A percentile compares a stretch with the other conserved stretches of the same genome.
Conservation (phyloP, 192 early-diverging fungal genomes). For the Coemansia sp. region DNA sequence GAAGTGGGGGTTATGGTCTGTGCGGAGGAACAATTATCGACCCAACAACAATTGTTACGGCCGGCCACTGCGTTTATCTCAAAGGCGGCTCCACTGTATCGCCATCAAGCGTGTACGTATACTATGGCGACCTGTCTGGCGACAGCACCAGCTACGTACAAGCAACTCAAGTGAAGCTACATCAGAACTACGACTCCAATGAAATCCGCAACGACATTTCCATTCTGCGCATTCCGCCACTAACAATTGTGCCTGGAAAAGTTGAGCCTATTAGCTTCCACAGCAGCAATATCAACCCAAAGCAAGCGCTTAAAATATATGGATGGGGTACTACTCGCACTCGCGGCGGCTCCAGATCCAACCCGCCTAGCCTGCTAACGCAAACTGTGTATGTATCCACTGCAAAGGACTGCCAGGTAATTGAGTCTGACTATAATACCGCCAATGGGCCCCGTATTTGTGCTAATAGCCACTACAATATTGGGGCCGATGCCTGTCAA, state of each 20-base stretch:
- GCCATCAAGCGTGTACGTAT: conserved; percentile 9
- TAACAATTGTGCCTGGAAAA: conserved; percentile 2
- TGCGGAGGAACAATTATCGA: conserved; percentile 40
- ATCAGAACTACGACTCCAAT: conserved; percentile 15
- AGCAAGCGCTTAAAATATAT: conserved; percentile 19
- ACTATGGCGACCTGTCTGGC: conserved; percentile 9
- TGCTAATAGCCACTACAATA: conserved; percentile 31
- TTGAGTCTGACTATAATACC: conserved; percentile 19
- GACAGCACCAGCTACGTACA: conserved; percentile 3
- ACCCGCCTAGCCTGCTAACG: conserved; percentile 7
- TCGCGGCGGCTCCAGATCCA: conserved; percentile 9
- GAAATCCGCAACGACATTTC: conserved; percentile 33
- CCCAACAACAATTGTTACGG: conserved; percentile 23
- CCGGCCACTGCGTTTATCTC: conserved; percentile 28
- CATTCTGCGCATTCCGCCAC: conserved; percentile 10
- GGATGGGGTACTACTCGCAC: conserved; percentile 39
- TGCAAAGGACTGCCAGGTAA: conserved; percentile 33
- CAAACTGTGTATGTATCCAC: conserved; percentile 22
- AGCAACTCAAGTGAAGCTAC: conserved; percentile 11
- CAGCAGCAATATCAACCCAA: conserved; percentile 14
- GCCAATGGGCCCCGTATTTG: conserved; percentile 40
- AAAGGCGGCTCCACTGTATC: no score
- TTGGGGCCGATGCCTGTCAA: conserved; percentile 45
- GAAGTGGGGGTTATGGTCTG: background rate
- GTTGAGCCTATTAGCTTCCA: conserved; percentile 18